phyloP scores from a whole-genome alignment of 805 yeast genomes.

The Ogataea pignaliae region DNA sequence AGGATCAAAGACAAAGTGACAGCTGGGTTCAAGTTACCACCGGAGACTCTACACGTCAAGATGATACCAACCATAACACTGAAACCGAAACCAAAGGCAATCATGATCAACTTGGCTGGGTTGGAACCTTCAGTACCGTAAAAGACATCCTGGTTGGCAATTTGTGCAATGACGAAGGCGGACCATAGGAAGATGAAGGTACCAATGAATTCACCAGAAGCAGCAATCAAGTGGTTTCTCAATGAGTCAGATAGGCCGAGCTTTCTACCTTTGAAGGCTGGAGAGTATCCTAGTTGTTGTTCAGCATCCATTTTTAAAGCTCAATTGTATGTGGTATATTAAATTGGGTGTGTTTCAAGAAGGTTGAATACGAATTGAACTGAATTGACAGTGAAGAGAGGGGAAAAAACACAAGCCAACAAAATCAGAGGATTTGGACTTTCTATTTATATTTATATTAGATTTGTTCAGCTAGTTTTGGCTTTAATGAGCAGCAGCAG shows the following conservation, averaged over 20 bases:
- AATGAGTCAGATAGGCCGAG: constrained; percentile 38
- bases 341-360: no score
- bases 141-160: constrained; percentile 50
- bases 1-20: constrained; percentile 72
- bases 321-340: no score
- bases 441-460: no score
- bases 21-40: constrained; percentile 89
- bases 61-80: constrained; percentile 73
- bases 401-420: no score
- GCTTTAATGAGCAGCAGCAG: no score
- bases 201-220: constrained; percentile 78
- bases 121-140: constrained; percentile 31
- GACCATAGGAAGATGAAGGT: constrained; percentile 80
- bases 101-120: constrained; percentile 71
- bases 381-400: no score
- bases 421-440: no score
- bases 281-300: constrained; percentile 37
- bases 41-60: constrained; percentile 69
- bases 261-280: constrained; percentile 32
- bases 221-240: constrained; percentile 64
- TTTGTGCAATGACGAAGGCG: constrained; percentile 79
- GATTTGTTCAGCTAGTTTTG: no score
- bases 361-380: no score
- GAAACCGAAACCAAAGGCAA: constrained; percentile 82
- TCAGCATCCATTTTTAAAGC: constrained; percentile 30